Evolutionary conservation across 495 filamentous ascomycete species (phyloP).

Genomic region (Mytilinidion resinicola): DNA sequence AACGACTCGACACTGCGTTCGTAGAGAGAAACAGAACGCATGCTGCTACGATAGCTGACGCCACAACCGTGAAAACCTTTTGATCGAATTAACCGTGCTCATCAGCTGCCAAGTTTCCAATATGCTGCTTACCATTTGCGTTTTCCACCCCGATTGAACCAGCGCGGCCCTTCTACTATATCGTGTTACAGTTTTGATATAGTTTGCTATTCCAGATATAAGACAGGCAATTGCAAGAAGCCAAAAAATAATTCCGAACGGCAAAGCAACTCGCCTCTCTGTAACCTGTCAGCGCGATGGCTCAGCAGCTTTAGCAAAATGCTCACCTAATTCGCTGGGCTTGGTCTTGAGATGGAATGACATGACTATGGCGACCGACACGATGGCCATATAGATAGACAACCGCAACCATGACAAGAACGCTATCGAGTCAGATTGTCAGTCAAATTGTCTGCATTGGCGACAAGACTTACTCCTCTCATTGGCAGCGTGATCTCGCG

Average conservation of each 20-base stretch:
- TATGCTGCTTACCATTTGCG: slow-evolving; percentile 58
- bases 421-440: slow-evolving; percentile 38
- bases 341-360: slow-evolving; percentile 82
- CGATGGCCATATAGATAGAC: slow-evolving; percentile 83
- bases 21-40: slow-evolving; percentile 64
- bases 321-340: slow-evolving; percentile 49
- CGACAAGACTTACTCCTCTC: slow-evolving; percentile 55
- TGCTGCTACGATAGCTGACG: slow-evolving; percentile 71
- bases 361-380: slow-evolving; percentile 80
- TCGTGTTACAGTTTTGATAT: slow-evolving; percentile 78
- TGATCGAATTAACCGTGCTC: background rate
- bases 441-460: background rate
- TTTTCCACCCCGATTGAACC: slow-evolving; percentile 92
- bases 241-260: slow-evolving; percentile 88
- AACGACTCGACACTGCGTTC: slow-evolving; percentile 31
- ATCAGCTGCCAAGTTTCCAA: background rate
- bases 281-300: background rate
- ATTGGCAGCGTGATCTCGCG: slow-evolving; percentile 74
- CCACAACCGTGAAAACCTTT: slow-evolving; percentile 65
- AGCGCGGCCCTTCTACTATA: slow-evolving; percentile 72
- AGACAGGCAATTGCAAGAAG: slow-evolving; percentile 68
- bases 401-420: slow-evolving; percentile 95
- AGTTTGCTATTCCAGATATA: slow-evolving; percentile 72
- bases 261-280: slow-evolving; percentile 71
- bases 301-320: background rate